A percentile compares a stretch with the other conserved stretches of the same genome.
Evolutionary conservation across 1,139 yeast genomes (phyloP).

Genomic region (Yamadazyma jaroonii): DNA sequence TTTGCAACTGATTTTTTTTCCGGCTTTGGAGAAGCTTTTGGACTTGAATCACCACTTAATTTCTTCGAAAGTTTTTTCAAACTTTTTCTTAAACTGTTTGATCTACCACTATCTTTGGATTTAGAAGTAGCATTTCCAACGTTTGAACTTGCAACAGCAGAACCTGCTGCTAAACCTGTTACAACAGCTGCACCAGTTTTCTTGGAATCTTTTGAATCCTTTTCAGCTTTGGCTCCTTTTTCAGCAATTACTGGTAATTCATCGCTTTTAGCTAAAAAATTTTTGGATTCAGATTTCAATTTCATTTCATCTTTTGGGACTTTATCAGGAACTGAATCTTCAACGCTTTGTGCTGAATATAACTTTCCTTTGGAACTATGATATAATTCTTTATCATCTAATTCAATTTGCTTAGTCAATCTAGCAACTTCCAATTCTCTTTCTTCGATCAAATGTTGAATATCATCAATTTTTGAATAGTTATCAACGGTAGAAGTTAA

Average conservation of each 20-base stretch:
- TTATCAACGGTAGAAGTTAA: constrained; percentile 27
- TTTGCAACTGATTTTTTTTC: constrained; percentile 1
- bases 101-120: constrained; percentile 9
- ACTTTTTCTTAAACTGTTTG: constrained; percentile 13
- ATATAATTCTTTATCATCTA: constrained; percentile 27
- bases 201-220: constrained; percentile 1
- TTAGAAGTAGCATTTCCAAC: constrained; percentile 10
- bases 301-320: constrained; percentile 15
- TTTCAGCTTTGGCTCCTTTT: constrained; percentile 12
- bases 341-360: constrained; percentile 13
- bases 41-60: constrained; percentile 4
- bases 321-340: constrained; percentile 16
- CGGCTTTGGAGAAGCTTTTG: constrained; percentile 5
- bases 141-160: constrained; percentile 10
- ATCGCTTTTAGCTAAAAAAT: constrained; percentile 25
- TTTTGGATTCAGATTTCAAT: constrained; percentile 7
- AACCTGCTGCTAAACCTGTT: constrained; percentile 11
- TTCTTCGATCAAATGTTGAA: constrained; percentile 34
- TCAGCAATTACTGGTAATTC: constrained; percentile 17
- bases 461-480: constrained; percentile 25
- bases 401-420: constrained; percentile 33
- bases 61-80: constrained; percentile 12
- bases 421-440: constrained; percentile 36
- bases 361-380: constrained; percentile 15
- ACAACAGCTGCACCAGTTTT: constrained; percentile 10